Conservation (phyloP, 140 eudicot genomes). For the Ambrosia hybrid region DNA sequence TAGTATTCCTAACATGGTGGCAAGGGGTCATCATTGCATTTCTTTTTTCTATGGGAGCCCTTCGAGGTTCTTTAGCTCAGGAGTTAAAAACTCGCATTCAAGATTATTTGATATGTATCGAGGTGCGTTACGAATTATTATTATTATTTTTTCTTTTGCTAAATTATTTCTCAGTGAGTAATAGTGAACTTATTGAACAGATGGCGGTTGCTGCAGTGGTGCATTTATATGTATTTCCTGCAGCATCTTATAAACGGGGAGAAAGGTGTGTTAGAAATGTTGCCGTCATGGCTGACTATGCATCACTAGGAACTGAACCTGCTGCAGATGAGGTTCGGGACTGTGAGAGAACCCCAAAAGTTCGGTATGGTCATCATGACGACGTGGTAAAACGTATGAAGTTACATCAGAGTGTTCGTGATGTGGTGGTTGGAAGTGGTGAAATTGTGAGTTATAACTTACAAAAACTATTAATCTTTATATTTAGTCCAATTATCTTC, state of each 20-base stretch:
- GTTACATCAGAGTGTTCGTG: slow-evolving; percentile 88
- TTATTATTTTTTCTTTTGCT: background rate
- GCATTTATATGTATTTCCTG: slow-evolving; percentile 88
- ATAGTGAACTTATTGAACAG: slow-evolving; percentile 40
- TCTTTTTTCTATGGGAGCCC: slow-evolving; percentile 83
- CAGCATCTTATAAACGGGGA: slow-evolving; percentile 85
- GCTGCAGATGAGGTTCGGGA: slow-evolving; percentile 93
- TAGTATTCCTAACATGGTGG: slow-evolving; percentile 97
- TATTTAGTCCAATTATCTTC: too few species aligned
- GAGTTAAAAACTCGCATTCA: slow-evolving; percentile 78
- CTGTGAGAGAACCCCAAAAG: slow-evolving; percentile 58
- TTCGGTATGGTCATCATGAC: slow-evolving; percentile 46
- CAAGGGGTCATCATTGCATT: slow-evolving; percentile 88
- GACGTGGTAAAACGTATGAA: slow-evolving; percentile 64
- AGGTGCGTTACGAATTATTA: slow-evolving; percentile 40
- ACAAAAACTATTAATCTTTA: background rate
- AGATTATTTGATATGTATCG: slow-evolving; percentile 89
- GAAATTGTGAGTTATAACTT: slow-evolving; percentile 65
- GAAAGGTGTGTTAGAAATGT: slow-evolving; percentile 97
- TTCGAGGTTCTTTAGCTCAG: slow-evolving; percentile 78
- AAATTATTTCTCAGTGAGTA: background rate
- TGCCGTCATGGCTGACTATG: slow-evolving; percentile 84
- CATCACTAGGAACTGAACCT: slow-evolving; percentile 77
- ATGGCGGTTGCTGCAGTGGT: slow-evolving; percentile 96
- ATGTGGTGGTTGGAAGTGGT: slow-evolving; percentile 90